These are phyloP conservation scores for Gnomoniopsis sp. DNA, from an alignment of 2,329 filamentous ascomycete genomes.

Conservation along the genomic window DNA sequence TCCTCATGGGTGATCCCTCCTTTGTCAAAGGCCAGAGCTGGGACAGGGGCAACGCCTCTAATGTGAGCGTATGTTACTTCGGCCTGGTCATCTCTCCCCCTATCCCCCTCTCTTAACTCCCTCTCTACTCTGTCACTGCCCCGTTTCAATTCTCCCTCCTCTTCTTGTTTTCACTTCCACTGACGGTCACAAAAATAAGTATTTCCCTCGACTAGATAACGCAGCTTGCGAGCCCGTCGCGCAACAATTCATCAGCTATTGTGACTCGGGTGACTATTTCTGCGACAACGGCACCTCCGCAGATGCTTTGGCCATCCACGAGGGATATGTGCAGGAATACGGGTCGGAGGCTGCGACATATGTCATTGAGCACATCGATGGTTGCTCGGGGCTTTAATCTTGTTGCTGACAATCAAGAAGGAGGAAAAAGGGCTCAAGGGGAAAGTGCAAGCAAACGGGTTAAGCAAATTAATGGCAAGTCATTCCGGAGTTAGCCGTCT, in stretches of 20 bases:
- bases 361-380: constrained; percentile 14
- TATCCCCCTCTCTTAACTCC: neutral
- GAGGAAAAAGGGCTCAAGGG: neutral
- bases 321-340: constrained; percentile 19
- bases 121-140: neutral
- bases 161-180: neutral
- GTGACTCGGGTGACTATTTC: constrained; percentile 19
- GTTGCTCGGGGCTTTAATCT: neutral
- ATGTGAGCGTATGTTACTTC: constrained; percentile 22
- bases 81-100: neutral
- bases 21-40: constrained; percentile 26
- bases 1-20: constrained; percentile 34
- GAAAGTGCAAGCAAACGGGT: neutral
- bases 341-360: constrained; percentile 15
- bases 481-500: no score
- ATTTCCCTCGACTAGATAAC: constrained; percentile 19
- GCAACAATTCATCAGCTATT: constrained; percentile 19
- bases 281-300: constrained; percentile 20
- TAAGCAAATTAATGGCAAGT: neutral
- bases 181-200: neutral
- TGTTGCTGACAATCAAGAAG: neutral
- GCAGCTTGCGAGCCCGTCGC: constrained; percentile 16
- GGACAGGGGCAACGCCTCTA: constrained; percentile 28
- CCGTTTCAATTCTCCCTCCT: neutral
- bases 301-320: constrained; percentile 17